Evolutionary conservation across 192 early-diverging fungal species (phyloP).

Genomic region (Pilobolus umbonatus): DNA sequence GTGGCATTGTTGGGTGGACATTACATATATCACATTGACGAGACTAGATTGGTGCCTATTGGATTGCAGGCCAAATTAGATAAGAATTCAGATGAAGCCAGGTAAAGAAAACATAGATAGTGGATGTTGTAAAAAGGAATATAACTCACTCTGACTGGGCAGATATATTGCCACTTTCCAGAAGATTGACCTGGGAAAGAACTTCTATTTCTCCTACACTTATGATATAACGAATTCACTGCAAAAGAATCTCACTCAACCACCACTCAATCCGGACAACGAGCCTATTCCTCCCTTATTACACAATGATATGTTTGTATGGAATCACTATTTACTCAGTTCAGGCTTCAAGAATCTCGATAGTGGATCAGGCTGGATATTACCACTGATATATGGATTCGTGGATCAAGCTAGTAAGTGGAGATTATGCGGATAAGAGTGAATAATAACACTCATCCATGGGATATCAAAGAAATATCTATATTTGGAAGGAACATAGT

Average conservation of each 20-base stretch:
- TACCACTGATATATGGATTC: conserved; percentile 91
- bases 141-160: not conserved
- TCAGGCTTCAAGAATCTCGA: conserved; percentile 61
- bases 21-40: conserved; percentile 94
- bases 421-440: not conserved
- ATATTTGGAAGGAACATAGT: conserved; percentile 89
- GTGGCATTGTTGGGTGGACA: conserved; percentile 94
- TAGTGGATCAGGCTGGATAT: conserved; percentile 66
- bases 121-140: no score
- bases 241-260: conserved; percentile 81
- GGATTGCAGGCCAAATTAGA: conserved; percentile 57
- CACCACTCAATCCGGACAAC: conserved; percentile 11
- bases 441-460: not conserved
- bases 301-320: conserved; percentile 91
- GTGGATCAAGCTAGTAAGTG: conserved; percentile 90
- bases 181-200: conserved; percentile 88
- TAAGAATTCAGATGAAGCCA: conserved; percentile 68
- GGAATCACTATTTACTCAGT: conserved; percentile 80
- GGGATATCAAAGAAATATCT: conserved; percentile 60
- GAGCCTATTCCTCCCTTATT: conserved; percentile 12
- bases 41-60: conserved; percentile 73
- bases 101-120: conserved; percentile 37
- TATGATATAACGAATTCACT: conserved; percentile 93
- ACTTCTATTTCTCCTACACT: conserved; percentile 97
- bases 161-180: conserved; percentile 82